These are phyloP conservation scores for Zalaria sp. DNA, from an alignment of 2,329 filamentous ascomycete genomes.

Conservation along the genomic window DNA sequence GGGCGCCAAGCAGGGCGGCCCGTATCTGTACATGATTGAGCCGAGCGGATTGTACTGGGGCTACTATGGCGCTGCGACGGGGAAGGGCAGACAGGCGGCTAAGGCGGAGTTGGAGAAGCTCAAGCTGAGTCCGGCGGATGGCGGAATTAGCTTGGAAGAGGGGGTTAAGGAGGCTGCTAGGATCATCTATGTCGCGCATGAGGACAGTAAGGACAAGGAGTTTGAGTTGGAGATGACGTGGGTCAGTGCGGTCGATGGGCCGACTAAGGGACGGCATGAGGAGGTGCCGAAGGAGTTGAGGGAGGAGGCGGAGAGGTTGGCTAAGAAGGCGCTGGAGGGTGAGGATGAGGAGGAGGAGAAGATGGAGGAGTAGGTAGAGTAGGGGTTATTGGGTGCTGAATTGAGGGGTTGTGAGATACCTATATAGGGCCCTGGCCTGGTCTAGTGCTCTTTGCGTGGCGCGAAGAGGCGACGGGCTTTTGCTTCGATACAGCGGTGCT, in stretches of 20 bases:
- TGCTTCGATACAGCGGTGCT: too few relatives aligned
- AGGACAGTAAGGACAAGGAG: constrained; percentile 99
- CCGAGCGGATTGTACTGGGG: constrained; percentile 96
- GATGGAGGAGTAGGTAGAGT: constrained; percentile 64
- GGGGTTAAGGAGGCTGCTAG: constrained; percentile 91
- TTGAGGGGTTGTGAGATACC: too few relatives aligned
- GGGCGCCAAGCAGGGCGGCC: constrained; percentile 67
- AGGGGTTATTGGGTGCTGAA: too few relatives aligned
- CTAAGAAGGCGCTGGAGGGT: constrained; percentile 76
- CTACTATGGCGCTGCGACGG: constrained; percentile 94
- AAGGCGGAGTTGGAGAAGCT: constrained; percentile 99
- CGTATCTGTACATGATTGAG: constrained; percentile 97
- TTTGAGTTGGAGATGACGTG: constrained; percentile 99
- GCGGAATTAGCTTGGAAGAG: constrained; percentile 64
- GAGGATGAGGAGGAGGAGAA: constrained; percentile 81
- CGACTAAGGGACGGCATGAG: constrained; percentile 83
- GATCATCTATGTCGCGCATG: constrained; percentile 95
- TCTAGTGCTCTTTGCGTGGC: too few relatives aligned
- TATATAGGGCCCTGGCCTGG: too few relatives aligned
- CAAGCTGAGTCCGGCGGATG: constrained; percentile 50
- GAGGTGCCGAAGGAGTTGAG: constrained; percentile 83
- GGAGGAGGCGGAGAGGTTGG: constrained; percentile 85
- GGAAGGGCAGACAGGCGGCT: constrained; percentile 90
- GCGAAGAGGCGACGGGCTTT: too few relatives aligned
- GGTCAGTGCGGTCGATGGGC: constrained; percentile 74